phyloP scores from a whole-genome alignment of 768 basidiomycete genomes.

The Lactarius sp. region DNA sequence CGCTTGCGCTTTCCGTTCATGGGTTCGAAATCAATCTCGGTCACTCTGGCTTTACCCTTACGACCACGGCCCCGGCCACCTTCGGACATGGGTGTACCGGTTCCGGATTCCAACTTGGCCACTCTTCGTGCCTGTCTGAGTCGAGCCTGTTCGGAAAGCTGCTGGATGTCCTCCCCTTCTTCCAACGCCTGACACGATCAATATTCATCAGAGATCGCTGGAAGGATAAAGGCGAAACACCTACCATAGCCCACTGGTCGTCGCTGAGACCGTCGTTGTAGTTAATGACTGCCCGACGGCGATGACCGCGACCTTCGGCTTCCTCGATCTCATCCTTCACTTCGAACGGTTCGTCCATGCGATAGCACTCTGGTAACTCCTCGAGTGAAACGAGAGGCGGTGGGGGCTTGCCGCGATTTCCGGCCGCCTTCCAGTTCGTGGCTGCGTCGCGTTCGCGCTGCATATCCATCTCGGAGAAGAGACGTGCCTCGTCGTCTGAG shows the following conservation, averaged over 20 bases:
- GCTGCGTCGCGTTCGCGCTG: constrained; percentile 66
- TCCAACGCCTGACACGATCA: constrained; percentile 53
- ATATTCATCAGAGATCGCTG: background rate
- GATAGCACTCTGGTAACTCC: constrained; percentile 91
- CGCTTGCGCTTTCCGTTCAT: constrained; percentile 72
- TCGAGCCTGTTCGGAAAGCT: constrained; percentile 59
- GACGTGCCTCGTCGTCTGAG: constrained; percentile 64
- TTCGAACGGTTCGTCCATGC: constrained; percentile 75
- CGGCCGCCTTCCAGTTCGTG: constrained; percentile 64
- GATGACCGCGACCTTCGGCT: constrained; percentile 77
- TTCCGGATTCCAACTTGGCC: constrained; percentile 56
- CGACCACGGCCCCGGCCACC: constrained; percentile 49
- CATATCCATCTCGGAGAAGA: constrained; percentile 81
- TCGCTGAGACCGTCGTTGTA: constrained; percentile 94
- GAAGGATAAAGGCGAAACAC: constrained; percentile 26
- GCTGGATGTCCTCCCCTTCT: constrained; percentile 75
- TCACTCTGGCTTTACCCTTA: constrained; percentile 55
- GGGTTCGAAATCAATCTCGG: constrained; percentile 30
- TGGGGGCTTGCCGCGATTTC: constrained; percentile 75
- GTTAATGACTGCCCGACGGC: constrained; percentile 76
- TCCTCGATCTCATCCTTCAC: constrained; percentile 55
- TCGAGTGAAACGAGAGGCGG: constrained; percentile 74
- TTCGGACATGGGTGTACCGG: constrained; percentile 62
- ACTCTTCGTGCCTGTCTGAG: constrained; percentile 59
- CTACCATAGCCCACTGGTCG: constrained; percentile 85